Base-by-base conservation (phyloP, 2,329 filamentous ascomycete genomes). In the Didymella pomorum region DNA sequence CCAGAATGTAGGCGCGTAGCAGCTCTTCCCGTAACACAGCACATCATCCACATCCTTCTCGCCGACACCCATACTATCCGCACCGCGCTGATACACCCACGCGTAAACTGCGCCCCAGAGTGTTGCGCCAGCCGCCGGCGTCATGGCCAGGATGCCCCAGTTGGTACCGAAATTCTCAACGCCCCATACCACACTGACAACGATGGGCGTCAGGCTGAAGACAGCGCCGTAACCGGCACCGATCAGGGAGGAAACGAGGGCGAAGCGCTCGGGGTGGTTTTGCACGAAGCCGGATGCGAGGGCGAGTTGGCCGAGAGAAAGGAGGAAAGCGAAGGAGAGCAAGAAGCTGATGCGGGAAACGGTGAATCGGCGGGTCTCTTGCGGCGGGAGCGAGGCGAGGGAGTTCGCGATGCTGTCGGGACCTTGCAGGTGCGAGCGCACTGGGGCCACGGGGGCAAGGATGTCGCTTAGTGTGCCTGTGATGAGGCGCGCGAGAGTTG, bases 151-250 rank as follows among this genome's bases (percentile, higher is more conserved):
- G 61, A 98, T 93, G 10, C 95, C 95, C 88, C 94, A 99, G 70
- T 99, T 98, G 0, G 95, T 99, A 57, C 92, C 95, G 74, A 99
- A 98, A 75, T 98, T 99, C 80, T 98, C 93, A 0, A 97, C 93
- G 25, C 95, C 95, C 95, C 95, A 99, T 44, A 99, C 94, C 10
- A 97, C 93, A n/a, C 89, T 92, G 67, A 97, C 90, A 56, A 98
- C 91, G 64, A 98, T 93, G 2, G 95, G 95, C 0, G 91, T 90
- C 6, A 98, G 84, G 46, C 87, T 90, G 80, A 98, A 99, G 21
- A 93, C 87, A 29, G 93, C 93, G 43, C 95, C 95, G 73, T 99
- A 98, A 43, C 95, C 95, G 1, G 93, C 89, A 7, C 95, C 95
- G 7, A 99, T 87, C 1, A 93, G 83, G 0, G 89, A 86, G 0